Evolutionary conservation across 768 basidiomycete genomes (phyloP).

Genomic region (Jaapia argillacea): DNA sequence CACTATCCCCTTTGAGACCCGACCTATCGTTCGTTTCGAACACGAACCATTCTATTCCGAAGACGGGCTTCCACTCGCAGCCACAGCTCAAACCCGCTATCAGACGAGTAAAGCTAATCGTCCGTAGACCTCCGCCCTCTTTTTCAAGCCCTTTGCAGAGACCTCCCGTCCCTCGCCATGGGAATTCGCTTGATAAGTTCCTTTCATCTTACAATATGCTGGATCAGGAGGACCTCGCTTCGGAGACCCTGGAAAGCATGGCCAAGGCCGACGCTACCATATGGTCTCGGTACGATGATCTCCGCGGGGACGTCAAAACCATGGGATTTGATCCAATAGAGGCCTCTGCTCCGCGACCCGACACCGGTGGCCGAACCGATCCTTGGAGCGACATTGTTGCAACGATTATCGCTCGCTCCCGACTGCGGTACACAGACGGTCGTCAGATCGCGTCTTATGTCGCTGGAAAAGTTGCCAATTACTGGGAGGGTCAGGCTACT

Average conservation of each 20-base stretch:
- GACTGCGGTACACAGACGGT: slow-evolving; percentile 20
- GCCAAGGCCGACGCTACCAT: slow-evolving; percentile 34
- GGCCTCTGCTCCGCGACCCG: slow-evolving; percentile 1
- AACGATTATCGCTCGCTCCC: slow-evolving; percentile 23
- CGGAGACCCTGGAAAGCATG: slow-evolving; percentile 24
- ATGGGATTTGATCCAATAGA: slow-evolving; percentile 3
- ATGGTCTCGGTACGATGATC: slow-evolving; percentile 21
- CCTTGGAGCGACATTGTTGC: slow-evolving; percentile 53
- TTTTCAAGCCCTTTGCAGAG: slow-evolving; percentile 62
- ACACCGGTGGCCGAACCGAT: slow-evolving; percentile 22
- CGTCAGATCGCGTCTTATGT: slow-evolving; percentile 42
- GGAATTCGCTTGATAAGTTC: slow-evolving; percentile 42
- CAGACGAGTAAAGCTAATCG: slow-evolving; percentile 58
- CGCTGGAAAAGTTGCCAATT: slow-evolving; percentile 53
- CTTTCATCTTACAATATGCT: slow-evolving; percentile 54
- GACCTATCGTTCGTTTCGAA: too few relatives aligned
- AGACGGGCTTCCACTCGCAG: too few relatives aligned
- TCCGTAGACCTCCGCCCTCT: slow-evolving; percentile 49
- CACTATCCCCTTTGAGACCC: too few relatives aligned
- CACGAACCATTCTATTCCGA: too few relatives aligned
- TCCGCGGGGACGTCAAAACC: slow-evolving; percentile 25
- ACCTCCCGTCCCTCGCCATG: slow-evolving; percentile 41
- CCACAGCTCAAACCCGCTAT: too few relatives aligned
- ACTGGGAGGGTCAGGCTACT: slow-evolving; percentile 65
- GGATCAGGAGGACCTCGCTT: slow-evolving; percentile 37